Base-by-base conservation (phyloP, 495 filamentous ascomycete genomes). In the Sordaria brevicollis region DNA sequence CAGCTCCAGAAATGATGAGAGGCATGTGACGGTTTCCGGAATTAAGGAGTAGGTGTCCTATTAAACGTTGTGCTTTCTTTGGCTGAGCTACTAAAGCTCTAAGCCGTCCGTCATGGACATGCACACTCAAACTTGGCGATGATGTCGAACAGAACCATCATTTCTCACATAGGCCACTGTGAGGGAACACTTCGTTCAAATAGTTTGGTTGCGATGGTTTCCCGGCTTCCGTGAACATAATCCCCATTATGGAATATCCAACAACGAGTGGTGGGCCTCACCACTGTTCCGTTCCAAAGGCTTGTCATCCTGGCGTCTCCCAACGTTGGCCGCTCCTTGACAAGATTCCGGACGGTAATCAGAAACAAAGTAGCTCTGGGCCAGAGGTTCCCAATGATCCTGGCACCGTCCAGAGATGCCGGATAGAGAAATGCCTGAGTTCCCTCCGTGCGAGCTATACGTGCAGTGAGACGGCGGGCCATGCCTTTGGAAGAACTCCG, bases 351-450 rank as follows among this genome's bases (percentile, higher is more conserved):
- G 69, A 35, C 11, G 31, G n/a, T 11, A 6, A n/a, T 66, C n/a
- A 10, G 8, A n/a, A 5, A 29, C 11, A n/a, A 75, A 77, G 31
- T 69, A 67, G 19, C 36, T 37, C 41, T 21, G 66, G 7, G 74
- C 76, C 9, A n/a, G 36, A 13, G 67, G 17, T 49, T 76, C 76
- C 74, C 76, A 77, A 6, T 70, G 68, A 31, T 25, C 41, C n/a
- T n/a, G 72, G 25, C n/a, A 34, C 13, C 71, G 69, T 10, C 65
- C 70, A 11, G 33, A 33, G 9, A 71, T 43, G 36, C 41, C 41
- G 17, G 74, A 73, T 3, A 77, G 73, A 9, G 70, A 54, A 33
- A 77, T 72, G 0, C 73, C 74, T n/a, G 74, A 75, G 7, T 39
- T 43, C n/a, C 38, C 21, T 5, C 71, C 35, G 29, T 31, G 67